Percentiles rank a stretch among this genome's conserved stretches.
Conservation (phyloP, 2,329 filamentous ascomycete species). For the Penicillium sp. region DNA sequence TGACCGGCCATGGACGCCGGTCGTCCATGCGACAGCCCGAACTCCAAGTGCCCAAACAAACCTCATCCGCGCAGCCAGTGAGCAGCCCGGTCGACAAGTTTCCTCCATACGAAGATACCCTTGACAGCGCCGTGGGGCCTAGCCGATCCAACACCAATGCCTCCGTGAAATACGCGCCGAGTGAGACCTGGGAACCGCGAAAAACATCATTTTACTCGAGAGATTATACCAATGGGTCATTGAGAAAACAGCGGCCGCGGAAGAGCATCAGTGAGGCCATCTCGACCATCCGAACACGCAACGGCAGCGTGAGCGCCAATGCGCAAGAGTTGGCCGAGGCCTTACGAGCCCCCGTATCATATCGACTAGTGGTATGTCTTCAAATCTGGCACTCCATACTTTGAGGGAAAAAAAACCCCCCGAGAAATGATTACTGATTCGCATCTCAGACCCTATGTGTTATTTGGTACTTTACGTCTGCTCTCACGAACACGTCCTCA, state of each 20-base stretch:
- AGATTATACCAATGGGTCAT: slow-evolving; percentile 43
- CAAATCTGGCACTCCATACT: neutral
- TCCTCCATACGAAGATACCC: slow-evolving; percentile 45
- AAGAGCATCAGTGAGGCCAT: slow-evolving; percentile 92
- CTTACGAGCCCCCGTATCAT: slow-evolving; percentile 85
- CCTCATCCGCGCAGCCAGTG: slow-evolving; percentile 34
- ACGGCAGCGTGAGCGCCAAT: slow-evolving; percentile 87
- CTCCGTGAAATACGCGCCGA: slow-evolving; percentile 37
- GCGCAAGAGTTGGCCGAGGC: slow-evolving; percentile 92
- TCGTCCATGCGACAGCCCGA: slow-evolving; percentile 43
- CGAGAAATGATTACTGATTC: slow-evolving; percentile 77
- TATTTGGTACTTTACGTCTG: slow-evolving; percentile 93
- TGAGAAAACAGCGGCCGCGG: slow-evolving; percentile 66
- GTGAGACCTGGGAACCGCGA: slow-evolving; percentile 66
- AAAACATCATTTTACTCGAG: slow-evolving; percentile 56
- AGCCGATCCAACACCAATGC: slow-evolving; percentile 28
- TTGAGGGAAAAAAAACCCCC: too few species aligned
- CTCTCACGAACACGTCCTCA: slow-evolving; percentile 94
- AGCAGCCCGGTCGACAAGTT: slow-evolving; percentile 48
- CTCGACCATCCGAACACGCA: slow-evolving; percentile 76
- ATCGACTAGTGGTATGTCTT: slow-evolving; percentile 76
- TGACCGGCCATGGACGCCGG: slow-evolving; percentile 45
- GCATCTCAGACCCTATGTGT: slow-evolving; percentile 73
- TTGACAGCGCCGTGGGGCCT: slow-evolving; percentile 33
- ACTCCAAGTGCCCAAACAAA: slow-evolving; percentile 35